A percentile compares a stretch with the other conserved stretches of the same genome.
phyloP scores from a whole-genome alignment of 441 rosid genomes.

The Syzygium syzygioides region DNA sequence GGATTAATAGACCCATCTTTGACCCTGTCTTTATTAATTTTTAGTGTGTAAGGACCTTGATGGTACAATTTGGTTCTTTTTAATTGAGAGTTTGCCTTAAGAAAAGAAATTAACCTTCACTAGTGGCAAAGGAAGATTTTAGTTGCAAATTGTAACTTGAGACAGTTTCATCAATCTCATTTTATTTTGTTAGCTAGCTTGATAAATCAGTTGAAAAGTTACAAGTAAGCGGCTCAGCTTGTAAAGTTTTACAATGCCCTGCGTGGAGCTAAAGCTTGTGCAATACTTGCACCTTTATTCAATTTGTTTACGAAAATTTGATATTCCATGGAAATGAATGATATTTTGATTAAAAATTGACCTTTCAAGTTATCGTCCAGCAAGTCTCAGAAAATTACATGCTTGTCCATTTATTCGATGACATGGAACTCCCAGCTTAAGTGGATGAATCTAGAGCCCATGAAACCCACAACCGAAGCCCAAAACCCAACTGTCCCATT shows the following conservation, averaged over 20 bases:
- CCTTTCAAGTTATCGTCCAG: not conserved
- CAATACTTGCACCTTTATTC: not conserved
- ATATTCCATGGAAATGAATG: not conserved
- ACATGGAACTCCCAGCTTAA: not conserved
- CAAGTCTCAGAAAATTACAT: not conserved
- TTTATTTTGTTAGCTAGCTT: not conserved
- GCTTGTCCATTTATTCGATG: not conserved
- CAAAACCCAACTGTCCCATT: not conserved
- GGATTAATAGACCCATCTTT: not conserved
- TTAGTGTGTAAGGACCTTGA: not conserved
- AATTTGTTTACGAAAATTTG: not conserved
- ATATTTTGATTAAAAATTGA: not conserved
- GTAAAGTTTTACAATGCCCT: not conserved
- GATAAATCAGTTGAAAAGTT: not conserved
- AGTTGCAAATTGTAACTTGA: not conserved
- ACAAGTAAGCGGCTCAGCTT: not conserved
- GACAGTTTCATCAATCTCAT: not conserved
- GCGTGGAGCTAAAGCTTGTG: not conserved
- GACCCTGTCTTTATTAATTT: not conserved
- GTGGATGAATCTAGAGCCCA: not conserved
- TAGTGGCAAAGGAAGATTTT: not conserved
- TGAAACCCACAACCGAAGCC: not conserved
- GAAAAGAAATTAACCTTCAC: not conserved
- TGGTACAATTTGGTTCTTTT: not conserved
- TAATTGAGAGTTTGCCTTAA: not conserved